A percentile compares a stretch with the other conserved stretches of the same genome.
phyloP scores from a whole-genome alignment of 306 rosid genomes.

The Psophocarpus tetragonolobus region DNA sequence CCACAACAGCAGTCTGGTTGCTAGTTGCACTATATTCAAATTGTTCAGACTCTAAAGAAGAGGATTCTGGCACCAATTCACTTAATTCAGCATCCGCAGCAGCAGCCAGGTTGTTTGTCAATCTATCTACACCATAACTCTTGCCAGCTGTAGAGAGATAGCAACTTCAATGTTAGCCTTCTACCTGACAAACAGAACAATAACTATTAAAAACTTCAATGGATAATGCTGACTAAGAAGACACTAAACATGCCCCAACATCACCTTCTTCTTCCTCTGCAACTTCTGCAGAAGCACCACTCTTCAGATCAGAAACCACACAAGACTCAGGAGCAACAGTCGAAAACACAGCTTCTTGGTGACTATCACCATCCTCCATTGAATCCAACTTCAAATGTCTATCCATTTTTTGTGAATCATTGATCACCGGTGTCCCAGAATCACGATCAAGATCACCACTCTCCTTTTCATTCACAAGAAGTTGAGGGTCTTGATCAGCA shows the following conservation, averaged over 20 bases:
- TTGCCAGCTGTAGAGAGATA: conserved; percentile 51
- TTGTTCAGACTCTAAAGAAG: conserved; percentile 17
- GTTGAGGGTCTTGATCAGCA: conserved; percentile 35
- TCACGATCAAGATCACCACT: conserved; percentile 29
- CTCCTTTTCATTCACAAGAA: neutral
- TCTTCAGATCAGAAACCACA: conserved; percentile 22
- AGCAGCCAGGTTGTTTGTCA: neutral
- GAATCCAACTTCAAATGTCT: conserved; percentile 25
- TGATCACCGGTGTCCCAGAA: conserved; percentile 10
- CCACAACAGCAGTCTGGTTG: neutral
- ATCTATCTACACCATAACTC: conserved; percentile 19
- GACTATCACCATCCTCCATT: conserved; percentile 34
- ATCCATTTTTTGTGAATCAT: conserved; percentile 20
- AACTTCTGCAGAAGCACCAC: conserved; percentile 27
- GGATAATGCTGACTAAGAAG: conserved; percentile 27
- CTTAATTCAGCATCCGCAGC: conserved; percentile 15
- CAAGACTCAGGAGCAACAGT: conserved; percentile 6
- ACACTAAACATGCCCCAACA: conserved; percentile 22
- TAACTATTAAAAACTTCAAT: conserved; percentile 42
- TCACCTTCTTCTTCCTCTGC: conserved; percentile 45
- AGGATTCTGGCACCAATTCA: conserved; percentile 7
- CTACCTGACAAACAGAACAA: conserved; percentile 47
- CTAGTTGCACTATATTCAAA: neutral
- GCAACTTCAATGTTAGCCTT: conserved; percentile 59
- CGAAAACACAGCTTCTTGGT: conserved; percentile 9